Base-by-base conservation (phyloP, 805 yeast species). In the Myxozyma lipomycoides region DNA sequence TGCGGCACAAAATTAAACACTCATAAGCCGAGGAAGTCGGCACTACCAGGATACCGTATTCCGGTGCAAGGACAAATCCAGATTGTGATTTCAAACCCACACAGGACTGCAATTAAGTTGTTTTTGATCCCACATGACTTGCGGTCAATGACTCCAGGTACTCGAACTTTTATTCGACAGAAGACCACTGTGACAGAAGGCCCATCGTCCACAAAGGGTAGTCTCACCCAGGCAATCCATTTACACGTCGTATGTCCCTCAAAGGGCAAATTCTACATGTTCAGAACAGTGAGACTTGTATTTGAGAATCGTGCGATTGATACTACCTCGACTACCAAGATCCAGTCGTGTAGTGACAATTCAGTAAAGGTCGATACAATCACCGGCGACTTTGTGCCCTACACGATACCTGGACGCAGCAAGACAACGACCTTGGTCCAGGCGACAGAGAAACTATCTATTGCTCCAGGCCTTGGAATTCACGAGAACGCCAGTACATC, bases 11-110 rank as follows among this genome's bases (percentile, higher is more conserved):
- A 26, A 22, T 17, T 30, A 9, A 17, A 6, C n/a, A 6, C 18
- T 17, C n/a, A 6, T 6, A 10, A 35, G n/a, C 23, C 47, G 32
- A 45, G 30, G 36, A 10, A 19, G 24, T 19, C 17, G 23, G 21
- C 12, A 12, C 43, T 59, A 35, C 57, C 56, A 1, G 69, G 70
- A 7, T 64, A 64, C 50, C 42, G 64, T 36, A 60, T 67, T 24
- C 71, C 71, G 26, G 49, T 56, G n/a, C 48, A 56, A 10, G 71
- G 71, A 3, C 63, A 63, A 52, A 40, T 67, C 23, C 71, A 67
- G 49, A 54, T 67, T 17, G 62, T 66, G n/a, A 51, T 67, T 2
- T 63, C 67, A 30, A 66, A 67, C 45, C 49, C 60, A 18, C 60
- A 65, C 30, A 56, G 61, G 26, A 67, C 69, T 0, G 65, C 69